Evolutionary conservation across 345 rosid genomes (phyloP).

Genomic region (Acer campestre): DNA sequence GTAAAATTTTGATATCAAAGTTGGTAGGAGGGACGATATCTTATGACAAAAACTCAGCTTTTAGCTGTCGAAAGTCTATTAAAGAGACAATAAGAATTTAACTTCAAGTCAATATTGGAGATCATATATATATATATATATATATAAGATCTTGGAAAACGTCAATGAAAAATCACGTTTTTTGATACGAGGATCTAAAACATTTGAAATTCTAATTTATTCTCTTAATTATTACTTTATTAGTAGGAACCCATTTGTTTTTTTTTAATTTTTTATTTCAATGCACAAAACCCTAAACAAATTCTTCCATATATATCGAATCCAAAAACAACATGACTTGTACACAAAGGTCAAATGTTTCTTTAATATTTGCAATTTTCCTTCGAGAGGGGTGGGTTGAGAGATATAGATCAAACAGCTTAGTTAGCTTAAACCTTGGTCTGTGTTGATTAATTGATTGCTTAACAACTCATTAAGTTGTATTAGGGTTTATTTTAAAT

Average conservation of each 20-base stretch:
- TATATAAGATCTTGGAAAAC: not conserved
- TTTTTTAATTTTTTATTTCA: too few relatives aligned
- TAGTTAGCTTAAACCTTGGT: not conserved
- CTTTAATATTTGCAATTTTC: not conserved
- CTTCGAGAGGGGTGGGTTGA: too few relatives aligned
- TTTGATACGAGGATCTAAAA: conserved; percentile 7
- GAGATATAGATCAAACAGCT: not conserved
- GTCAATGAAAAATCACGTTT: conserved; percentile 7
- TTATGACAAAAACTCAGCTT: not conserved
- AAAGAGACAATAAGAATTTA: not conserved
- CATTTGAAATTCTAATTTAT: not conserved
- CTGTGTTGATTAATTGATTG: not conserved
- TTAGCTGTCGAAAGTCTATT: conserved; percentile 1
- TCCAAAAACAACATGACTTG: not conserved
- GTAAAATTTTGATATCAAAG: too few relatives aligned
- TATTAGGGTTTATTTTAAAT: not conserved
- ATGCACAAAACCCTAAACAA: not conserved
- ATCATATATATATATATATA: not conserved
- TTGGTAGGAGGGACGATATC: too few relatives aligned
- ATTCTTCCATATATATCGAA: not conserved
- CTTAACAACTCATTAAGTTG: not conserved
- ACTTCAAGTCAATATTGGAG: conserved; percentile 1
- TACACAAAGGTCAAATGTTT: conserved; percentile 4
- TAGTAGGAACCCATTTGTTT: too few relatives aligned
- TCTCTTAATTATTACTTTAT: not conserved